Percentiles rank a stretch among this genome's conserved stretches.
These are phyloP conservation scores for Botrytis cinerea DNA, from an alignment of 2,329 filamentous ascomycete species.

Conservation along the genomic window DNA sequence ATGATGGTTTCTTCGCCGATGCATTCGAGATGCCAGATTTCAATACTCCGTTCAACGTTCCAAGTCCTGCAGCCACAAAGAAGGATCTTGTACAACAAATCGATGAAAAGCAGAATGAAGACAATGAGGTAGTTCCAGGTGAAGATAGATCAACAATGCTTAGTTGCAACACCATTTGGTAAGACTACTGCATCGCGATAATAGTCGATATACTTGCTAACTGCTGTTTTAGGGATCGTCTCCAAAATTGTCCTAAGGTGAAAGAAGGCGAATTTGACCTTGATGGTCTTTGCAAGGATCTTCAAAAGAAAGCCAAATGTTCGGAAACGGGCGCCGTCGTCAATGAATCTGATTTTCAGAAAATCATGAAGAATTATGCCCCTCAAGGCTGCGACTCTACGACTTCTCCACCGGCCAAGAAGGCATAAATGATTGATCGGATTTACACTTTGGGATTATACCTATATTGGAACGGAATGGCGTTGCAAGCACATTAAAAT, in stretches of 20 bases:
- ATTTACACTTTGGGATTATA: conserved; percentile 13
- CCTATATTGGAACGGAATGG: conserved; percentile 16
- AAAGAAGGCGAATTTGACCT: conserved; percentile 91
- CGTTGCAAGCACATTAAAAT: conserved; percentile 20
- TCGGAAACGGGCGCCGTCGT: conserved; percentile 89
- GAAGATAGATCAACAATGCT: conserved; percentile 65
- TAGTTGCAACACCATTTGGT: conserved; percentile 93
- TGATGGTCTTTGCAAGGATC: conserved; percentile 86
- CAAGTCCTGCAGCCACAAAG: conserved; percentile 50
- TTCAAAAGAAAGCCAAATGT: conserved; percentile 94
- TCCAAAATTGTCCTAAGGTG: conserved; percentile 84
- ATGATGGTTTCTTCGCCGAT: conserved; percentile 57
- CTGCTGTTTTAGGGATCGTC: conserved; percentile 69
- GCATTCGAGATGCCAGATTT: conserved; percentile 78
- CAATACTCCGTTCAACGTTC: conserved; percentile 75
- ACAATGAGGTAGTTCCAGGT: conserved; percentile 66
- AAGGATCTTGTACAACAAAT: conserved; percentile 76
- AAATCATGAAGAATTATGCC: conserved; percentile 58
- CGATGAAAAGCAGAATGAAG: conserved; percentile 71
- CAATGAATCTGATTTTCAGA: conserved; percentile 84
- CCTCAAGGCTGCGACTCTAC: not conserved
- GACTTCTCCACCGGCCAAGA: not conserved
- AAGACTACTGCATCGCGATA: conserved; percentile 43
- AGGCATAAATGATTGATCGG: conserved; percentile 12
- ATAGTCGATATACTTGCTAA: not conserved